Evolutionary conservation across 2,329 filamentous ascomycete species (phyloP).

Genomic region (Cercospora berteroae): DNA sequence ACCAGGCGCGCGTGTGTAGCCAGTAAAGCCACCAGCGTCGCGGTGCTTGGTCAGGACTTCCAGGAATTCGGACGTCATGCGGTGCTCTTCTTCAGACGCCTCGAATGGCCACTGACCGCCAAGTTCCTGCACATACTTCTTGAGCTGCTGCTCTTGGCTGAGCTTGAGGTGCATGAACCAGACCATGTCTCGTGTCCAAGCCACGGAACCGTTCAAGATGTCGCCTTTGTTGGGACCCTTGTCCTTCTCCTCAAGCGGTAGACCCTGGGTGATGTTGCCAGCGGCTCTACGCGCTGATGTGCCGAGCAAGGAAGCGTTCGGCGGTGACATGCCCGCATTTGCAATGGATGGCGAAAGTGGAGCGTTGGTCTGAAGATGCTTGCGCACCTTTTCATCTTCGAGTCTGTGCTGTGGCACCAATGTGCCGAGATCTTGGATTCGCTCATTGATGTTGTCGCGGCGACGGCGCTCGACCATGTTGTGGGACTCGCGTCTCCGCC

Average conservation of each 20-base stretch:
- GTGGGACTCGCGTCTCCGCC: conserved; percentile 87
- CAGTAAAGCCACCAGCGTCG: conserved; percentile 61
- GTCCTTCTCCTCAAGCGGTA: conserved; percentile 95
- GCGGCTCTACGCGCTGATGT: conserved; percentile 71
- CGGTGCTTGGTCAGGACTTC: conserved; percentile 83
- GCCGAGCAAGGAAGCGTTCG: conserved; percentile 81
- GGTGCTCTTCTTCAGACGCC: conserved; percentile 84
- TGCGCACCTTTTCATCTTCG: conserved; percentile 95
- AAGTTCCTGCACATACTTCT: conserved; percentile 68
- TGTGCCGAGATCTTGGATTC: conserved; percentile 93
- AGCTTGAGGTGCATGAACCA: conserved; percentile 91
- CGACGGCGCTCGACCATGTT: conserved; percentile 93
- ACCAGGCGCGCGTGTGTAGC: conserved; percentile 77
- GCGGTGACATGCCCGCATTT: conserved; percentile 63
- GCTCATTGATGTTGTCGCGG: conserved; percentile 97
- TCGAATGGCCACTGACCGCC: conserved; percentile 78
- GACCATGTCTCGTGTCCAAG: conserved; percentile 97
- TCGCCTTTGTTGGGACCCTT: conserved; percentile 99
- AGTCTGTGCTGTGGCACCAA: conserved; percentile 88
- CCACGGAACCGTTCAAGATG: conserved; percentile 93
- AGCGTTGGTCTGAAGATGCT: conserved; percentile 88
- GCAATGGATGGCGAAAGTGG: conserved; percentile 77
- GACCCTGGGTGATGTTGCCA: conserved; percentile 83
- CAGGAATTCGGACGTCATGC: conserved; percentile 90
- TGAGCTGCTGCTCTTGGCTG: conserved; percentile 82